Conservation (phyloP, 148 eudicot species). For the Amaranthus hypochondriacus region DNA sequence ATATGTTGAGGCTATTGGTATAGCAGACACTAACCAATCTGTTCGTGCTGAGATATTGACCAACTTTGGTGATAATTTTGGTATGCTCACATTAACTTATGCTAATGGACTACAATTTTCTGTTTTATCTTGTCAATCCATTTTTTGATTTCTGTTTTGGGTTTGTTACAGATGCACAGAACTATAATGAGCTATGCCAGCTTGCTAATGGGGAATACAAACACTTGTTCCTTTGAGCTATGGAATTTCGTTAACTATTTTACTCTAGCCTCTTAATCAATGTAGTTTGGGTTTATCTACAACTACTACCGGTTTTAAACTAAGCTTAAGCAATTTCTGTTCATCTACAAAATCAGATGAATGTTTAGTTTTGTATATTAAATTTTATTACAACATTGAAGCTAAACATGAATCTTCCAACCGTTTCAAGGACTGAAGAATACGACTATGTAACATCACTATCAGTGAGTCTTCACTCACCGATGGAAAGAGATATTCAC, state of each 20-base stretch:
- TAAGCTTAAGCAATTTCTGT: too few relatives aligned
- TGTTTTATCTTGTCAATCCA: not conserved
- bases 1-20: conserved; percentile 87
- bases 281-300: too few relatives aligned
- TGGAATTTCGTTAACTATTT: not conserved
- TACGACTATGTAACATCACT: too few relatives aligned
- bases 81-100: conserved; percentile 23
- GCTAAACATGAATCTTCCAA: too few relatives aligned
- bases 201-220: conserved; percentile 84
- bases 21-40: conserved; percentile 69
- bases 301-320: too few relatives aligned
- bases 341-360: too few relatives aligned
- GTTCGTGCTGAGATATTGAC: conserved; percentile 55
- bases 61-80: conserved; percentile 76
- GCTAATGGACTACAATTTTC: not conserved
- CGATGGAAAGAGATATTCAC: too few relatives aligned
- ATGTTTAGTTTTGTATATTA: too few relatives aligned
- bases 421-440: too few relatives aligned
- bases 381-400: too few relatives aligned
- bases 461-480: too few relatives aligned
- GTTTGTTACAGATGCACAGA: conserved; percentile 46
- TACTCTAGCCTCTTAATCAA: too few relatives aligned
- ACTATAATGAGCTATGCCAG: conserved; percentile 67
- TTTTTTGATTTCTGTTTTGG: not conserved
- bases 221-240: conserved; percentile 72